Evolutionary conservation across 2,329 filamentous ascomycete species (phyloP), one percentile per base, ranked within the genome.

Genomic region (Byssochlamys sp.): DNA sequence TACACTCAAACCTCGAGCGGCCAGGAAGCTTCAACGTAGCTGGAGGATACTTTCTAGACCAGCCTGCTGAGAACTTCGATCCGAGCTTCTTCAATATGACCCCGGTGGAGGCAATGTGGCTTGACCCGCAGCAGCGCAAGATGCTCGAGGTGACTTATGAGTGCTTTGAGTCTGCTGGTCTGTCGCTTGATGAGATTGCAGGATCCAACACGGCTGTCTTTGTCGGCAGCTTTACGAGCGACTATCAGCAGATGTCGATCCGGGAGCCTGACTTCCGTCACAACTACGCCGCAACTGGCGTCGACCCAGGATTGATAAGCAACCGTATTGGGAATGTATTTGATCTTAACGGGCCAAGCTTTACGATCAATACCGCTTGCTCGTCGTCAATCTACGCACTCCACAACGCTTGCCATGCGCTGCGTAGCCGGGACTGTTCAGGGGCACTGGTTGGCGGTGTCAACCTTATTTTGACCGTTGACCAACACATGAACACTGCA

Each of bases 371-470:
- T 54, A 74, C 71, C 0, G 74, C 71, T 0, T 77, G 75, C 57
- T 75, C 74, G 0, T 72, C 73, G 0, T 72, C 73, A 0, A 50
- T 70, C 0, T 72, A 73, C 1, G 71, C 73, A 1, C 64, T 78
- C 0, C 69, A 78, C 52, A 62, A 63, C 11, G 77, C 76, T 0
- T 73, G 69, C 33, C n/a, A 60, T 10, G 65, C 63, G 0, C 45
- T 72, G 1, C 56, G 59, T 1, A 59, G 12, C 7, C 52, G 62
- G 0, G 68, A 72, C 1, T 65, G 60, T 27, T 31, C 28, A 2
- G 52, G 55, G 0, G 67, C 70, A 1, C 35, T 70, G 1, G 63
- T 64, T 5, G 64, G 58, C 3, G 65, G 65, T 2, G 60, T 61
- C 1, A 69, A 66, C 26, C 53, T 69, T 0, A 65, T 70, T n/a